phyloP scores from a whole-genome alignment of 306 rosid species.

The Cyclanthera cordifolia region DNA sequence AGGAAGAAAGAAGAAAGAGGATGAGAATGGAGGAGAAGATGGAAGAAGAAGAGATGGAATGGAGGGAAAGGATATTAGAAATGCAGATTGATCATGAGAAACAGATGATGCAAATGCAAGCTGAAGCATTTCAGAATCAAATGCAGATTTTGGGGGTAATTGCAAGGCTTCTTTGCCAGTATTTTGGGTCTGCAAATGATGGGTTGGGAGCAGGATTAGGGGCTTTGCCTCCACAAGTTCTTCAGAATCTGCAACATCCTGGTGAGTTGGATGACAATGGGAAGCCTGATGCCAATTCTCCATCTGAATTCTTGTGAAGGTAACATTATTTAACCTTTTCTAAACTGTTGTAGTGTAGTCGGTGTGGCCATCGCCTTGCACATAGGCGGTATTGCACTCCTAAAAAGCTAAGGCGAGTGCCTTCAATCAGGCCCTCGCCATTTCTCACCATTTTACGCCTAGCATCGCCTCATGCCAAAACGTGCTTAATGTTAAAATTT shows the following conservation, averaged over 20 bases:
- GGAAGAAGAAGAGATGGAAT: slow-evolving; percentile 81
- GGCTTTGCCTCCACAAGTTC: slow-evolving; percentile 54
- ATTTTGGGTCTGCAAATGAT: slow-evolving; percentile 57
- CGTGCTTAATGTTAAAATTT: no score
- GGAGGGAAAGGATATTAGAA: slow-evolving; percentile 72
- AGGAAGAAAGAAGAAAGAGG: slow-evolving; percentile 45
- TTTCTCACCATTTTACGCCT: no score
- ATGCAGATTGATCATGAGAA: slow-evolving; percentile 88
- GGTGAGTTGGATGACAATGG: slow-evolving; percentile 52
- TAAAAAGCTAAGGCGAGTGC: no score
- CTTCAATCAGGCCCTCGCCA: no score
- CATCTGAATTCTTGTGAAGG: slow-evolving; percentile 61
- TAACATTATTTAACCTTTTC: not conserved
- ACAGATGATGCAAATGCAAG: slow-evolving; percentile 85
- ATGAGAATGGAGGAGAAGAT: slow-evolving; percentile 62
- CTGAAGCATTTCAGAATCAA: slow-evolving; percentile 75
- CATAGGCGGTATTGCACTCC: no score
- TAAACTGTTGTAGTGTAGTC: not conserved
- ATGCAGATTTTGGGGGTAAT: slow-evolving; percentile 77
- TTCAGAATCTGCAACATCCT: slow-evolving; percentile 66
- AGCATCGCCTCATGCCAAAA: no score
- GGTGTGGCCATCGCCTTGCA: no score
- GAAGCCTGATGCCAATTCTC: slow-evolving; percentile 75
- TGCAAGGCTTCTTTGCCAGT: slow-evolving; percentile 65
- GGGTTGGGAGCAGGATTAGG: slow-evolving; percentile 61